These are phyloP conservation scores for Fusarium nodosum DNA, from an alignment of 2,329 filamentous ascomycete species.

Conservation along the genomic window DNA sequence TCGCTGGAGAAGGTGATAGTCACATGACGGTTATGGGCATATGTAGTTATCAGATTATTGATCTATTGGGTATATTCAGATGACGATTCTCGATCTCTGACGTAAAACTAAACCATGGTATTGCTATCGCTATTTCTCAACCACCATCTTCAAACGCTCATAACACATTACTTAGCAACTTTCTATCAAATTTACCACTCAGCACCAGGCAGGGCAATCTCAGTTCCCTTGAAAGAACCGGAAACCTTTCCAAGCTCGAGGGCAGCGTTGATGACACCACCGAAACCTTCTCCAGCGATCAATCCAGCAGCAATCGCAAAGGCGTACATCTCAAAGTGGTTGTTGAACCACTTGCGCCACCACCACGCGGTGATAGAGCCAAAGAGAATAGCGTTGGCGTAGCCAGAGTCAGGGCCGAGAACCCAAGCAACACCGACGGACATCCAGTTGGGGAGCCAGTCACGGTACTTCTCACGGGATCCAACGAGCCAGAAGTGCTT, in stretches of 20 bases:
- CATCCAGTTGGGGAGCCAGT: slow-evolving; percentile 75
- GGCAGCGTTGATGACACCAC: slow-evolving; percentile 70
- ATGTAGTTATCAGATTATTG: background rate
- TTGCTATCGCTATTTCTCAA: background rate
- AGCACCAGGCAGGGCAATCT: slow-evolving; percentile 34
- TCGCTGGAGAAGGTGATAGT: background rate
- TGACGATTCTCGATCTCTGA: background rate
- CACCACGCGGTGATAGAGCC: slow-evolving; percentile 65
- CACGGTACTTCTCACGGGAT: slow-evolving; percentile 65
- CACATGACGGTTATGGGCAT: background rate
- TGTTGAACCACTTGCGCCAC: slow-evolving; percentile 67
- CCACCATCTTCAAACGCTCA: slow-evolving; percentile 1
- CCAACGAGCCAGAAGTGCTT: slow-evolving; percentile 68
- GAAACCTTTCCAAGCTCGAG: slow-evolving; percentile 56
- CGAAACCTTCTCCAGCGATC: slow-evolving; percentile 74
- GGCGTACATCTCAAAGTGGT: slow-evolving; percentile 67
- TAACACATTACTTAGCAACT: slow-evolving; percentile 20
- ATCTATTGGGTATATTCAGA: background rate
- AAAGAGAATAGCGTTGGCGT: slow-evolving; percentile 70
- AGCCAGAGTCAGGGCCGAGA: slow-evolving; percentile 65
- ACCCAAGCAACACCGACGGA: slow-evolving; percentile 71
- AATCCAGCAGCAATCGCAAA: slow-evolving; percentile 72
- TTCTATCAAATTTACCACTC: slow-evolving; percentile 19
- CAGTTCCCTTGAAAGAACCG: slow-evolving; percentile 44
- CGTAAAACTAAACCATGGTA: background rate